Base-by-base conservation (phyloP, 495 filamentous ascomycete genomes). In the Letharia lupina region DNA sequence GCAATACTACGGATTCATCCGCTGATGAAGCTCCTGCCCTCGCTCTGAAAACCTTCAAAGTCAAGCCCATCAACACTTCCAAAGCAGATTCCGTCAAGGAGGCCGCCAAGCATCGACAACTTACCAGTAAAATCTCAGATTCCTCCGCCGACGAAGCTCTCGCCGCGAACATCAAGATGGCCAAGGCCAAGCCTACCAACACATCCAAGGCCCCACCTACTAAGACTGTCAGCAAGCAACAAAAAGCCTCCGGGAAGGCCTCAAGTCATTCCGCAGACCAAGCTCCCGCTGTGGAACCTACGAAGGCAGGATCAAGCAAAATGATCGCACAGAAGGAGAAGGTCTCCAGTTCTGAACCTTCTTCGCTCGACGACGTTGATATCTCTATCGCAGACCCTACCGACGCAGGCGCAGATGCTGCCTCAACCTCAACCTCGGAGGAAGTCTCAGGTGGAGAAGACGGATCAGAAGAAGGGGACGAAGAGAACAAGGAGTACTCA, bases 341-440 rank as follows among this genome's bases (percentile, higher is more conserved):
- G 42, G 15, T 45, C 42, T 45, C 47, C 47, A 50, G 47, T n/a
- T 50, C 47, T 23, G 20, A 23, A 3, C 61, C 56, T 20, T 20
- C 69, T 40, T 65, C 69, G 18, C 35, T 42, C 44, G 73, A 74
- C n/a, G 76, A 77, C 45, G 79, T 80, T 18, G 80, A 80, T 56
- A 86, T 89, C 73, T 73, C 82, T 52, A 81, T 87, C 31, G 84
- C 88, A 61, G 83, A 86, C 72, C 81, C 91, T 8, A 82, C 84
- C 67, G 86, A 89, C 73, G 89, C 87, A 0, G 87, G 88, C 44
- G 81, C 85, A 39, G 84, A 85, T 50, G 81, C 85, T 40, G 69
- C 41, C 1, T 71, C 73, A n/a, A 37, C 41, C 31, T 44, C 57
- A 18, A n/a, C 61, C 35, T 44, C 39, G 45, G 31, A 60, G 31